phyloP scores from a whole-genome alignment of 495 filamentous ascomycete species.

The Acidiella bohemica region DNA sequence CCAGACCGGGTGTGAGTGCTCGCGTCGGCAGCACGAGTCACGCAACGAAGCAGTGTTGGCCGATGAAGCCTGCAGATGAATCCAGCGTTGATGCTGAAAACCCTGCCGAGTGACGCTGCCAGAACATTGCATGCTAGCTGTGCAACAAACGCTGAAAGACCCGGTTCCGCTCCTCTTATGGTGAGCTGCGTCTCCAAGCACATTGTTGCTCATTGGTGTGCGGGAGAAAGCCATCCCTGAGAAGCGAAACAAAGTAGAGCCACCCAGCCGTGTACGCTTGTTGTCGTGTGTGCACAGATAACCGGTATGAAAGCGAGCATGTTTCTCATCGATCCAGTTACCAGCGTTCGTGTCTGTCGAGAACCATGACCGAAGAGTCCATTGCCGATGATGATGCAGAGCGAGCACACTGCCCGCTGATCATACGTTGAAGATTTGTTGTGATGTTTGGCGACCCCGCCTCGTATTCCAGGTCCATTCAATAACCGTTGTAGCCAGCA shows the following conservation, averaged over 20 bases:
- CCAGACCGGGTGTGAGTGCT: too few relatives aligned
- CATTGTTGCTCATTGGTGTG: not conserved
- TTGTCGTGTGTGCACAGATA: constrained; percentile 9
- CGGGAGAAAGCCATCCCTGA: constrained; percentile 1
- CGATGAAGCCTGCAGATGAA: constrained; percentile 18
- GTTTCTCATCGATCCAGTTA: not conserved
- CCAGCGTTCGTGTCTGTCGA: too few relatives aligned
- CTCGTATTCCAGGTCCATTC: constrained; percentile 21
- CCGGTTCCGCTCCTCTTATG: not conserved
- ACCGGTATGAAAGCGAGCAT: constrained; percentile 11
- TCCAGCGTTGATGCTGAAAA: constrained; percentile 9
- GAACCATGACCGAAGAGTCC: too few relatives aligned
- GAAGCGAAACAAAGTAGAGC: constrained; percentile 9
- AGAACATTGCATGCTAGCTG: not conserved
- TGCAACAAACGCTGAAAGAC: not conserved
- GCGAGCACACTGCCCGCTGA: too few relatives aligned
- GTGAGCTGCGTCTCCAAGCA: not conserved
- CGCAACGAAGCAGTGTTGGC: constrained; percentile 5
- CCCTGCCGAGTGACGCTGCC: constrained; percentile 23
- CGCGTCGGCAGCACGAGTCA: too few relatives aligned
- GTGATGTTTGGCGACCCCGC: constrained; percentile 11
- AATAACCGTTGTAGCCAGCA: constrained; percentile 23
- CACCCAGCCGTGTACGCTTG: not conserved
- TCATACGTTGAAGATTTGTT: constrained; percentile 13
- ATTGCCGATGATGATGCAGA: constrained; percentile 17